A percentile compares a stretch with the other conserved stretches of the same genome.
phyloP scores from a whole-genome alignment of 1,284 basidiomycete genomes.

The Trametes hirsuta region DNA sequence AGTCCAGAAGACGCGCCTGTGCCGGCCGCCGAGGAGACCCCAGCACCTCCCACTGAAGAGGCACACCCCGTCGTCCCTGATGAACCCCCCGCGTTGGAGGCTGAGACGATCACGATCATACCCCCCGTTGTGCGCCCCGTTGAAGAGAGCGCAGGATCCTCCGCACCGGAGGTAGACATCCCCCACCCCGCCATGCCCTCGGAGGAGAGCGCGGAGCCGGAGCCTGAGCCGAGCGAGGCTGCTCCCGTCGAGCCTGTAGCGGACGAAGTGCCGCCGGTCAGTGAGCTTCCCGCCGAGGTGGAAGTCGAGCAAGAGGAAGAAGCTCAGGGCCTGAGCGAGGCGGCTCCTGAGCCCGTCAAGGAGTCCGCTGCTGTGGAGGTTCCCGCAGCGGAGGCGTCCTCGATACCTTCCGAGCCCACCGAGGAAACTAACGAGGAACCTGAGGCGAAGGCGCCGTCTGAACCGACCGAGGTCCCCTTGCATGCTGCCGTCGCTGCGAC shows the following conservation, averaged over 20 bases:
- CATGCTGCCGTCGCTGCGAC: neutral
- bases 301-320: neutral
- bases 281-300: neutral
- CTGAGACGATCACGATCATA: neutral
- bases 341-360: neutral
- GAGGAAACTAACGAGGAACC: neutral
- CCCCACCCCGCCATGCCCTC: neutral
- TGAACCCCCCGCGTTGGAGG: neutral
- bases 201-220: neutral
- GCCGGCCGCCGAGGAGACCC: neutral
- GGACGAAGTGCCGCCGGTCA: neutral
- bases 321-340: neutral
- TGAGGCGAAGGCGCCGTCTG: neutral
- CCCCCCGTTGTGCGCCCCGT: too few relatives aligned
- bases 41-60: neutral
- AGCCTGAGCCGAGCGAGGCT: neutral
- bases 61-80: neutral
- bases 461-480: neutral
- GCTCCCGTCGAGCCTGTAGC: neutral
- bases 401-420: neutral
- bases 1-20: neutral
- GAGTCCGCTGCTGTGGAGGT: neutral
- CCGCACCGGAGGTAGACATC: too few relatives aligned
- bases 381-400: neutral
- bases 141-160: neutral